Evolutionary conservation across 768 basidiomycete species (phyloP), one percentile per base, ranked within the genome.

Genomic region (Asterophora parasitica): DNA sequence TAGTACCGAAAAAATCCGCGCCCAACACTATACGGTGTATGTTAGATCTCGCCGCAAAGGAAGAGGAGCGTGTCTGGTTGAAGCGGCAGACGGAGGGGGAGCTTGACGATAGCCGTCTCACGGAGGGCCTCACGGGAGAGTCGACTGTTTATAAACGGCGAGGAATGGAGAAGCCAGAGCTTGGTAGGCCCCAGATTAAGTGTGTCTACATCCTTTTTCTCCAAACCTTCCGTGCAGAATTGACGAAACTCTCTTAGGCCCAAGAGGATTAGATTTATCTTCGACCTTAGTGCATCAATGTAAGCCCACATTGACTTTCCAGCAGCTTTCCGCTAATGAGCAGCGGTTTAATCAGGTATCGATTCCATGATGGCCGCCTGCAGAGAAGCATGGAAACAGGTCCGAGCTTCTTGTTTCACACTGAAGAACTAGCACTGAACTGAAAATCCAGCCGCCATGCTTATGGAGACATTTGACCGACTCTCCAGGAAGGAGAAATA

Each of bases 81-180:
- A 85, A 83, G 58, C 76, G 82, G 2, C 83, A 83, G 62, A 83
- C 78, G 1, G 83, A 85, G 56, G 83, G 83, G 31, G 83, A 85
- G 54, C 69, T 85, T 4, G 83, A 85, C 52, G 82, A 84, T 57
- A 79, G 71, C 48, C 72, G 83, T 12, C 61, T 85, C 43, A 81
- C 80, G 9, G 83, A 85, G 58, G 82, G 82, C 16, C 59, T 85
- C 28, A 84, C 82, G 8, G 83, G 83, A 7, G 83, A 85, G 58
- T 71, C 79, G 7, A 78, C 82, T 0, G 82, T 85, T 2, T 85
- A 85, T 62, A 85, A 85, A 55, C 77, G 82, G 19, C 74, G 83
- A 20, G 78, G 79, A 3, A 80, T 81, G 81, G 80, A 81, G 51
- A 83, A 82, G 52, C 82, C 83, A 7, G 82, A 84, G 61, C 57